Percentiles rank a stretch among this genome's conserved stretches.
Conservation (phyloP, 1,284 basidiomycete genomes). For the Ustilago sp. region DNA sequence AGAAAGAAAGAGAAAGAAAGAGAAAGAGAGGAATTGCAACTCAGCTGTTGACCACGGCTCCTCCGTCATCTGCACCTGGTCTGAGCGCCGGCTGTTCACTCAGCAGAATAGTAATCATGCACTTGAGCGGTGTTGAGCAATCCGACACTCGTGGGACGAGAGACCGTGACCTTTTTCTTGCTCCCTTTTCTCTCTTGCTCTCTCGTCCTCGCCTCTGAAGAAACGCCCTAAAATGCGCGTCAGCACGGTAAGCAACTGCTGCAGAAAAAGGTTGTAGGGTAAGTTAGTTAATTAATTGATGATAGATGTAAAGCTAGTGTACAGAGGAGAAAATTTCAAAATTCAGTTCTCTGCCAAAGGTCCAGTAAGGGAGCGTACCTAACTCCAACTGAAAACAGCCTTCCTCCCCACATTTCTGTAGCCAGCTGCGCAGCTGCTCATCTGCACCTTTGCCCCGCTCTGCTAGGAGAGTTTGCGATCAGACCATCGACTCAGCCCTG, state of each 20-base stretch:
- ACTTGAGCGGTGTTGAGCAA: constrained; percentile 5
- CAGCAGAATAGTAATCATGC: neutral
- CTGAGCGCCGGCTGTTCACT: neutral
- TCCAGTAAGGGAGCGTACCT: no score
- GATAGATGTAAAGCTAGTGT: no score
- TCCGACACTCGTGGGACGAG: constrained; percentile 5
- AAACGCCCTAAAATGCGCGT: neutral
- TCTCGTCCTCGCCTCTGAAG: neutral
- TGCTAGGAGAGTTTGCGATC: neutral
- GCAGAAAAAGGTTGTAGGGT: neutral
- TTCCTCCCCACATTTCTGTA: constrained; percentile 11
- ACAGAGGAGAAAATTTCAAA: neutral
- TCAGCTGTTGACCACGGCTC: constrained; percentile 5
- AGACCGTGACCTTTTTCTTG: neutral
- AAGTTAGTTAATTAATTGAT: no score
- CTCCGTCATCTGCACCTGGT: constrained; percentile 9
- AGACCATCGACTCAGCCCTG: neutral
- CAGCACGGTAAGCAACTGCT: constrained; percentile 6
- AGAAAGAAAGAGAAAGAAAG: no score
- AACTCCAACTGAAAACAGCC: neutral
- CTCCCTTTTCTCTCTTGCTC: neutral
- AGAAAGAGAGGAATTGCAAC: constrained; percentile 12
- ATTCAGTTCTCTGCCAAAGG: no score
- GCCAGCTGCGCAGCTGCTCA: neutral
- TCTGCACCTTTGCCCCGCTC: constrained; percentile 1